Evolutionary conservation across 202 grass and related monocot species (phyloP), one percentile per base, ranked within the genome.

Genomic region (Zoysia matrella): DNA sequence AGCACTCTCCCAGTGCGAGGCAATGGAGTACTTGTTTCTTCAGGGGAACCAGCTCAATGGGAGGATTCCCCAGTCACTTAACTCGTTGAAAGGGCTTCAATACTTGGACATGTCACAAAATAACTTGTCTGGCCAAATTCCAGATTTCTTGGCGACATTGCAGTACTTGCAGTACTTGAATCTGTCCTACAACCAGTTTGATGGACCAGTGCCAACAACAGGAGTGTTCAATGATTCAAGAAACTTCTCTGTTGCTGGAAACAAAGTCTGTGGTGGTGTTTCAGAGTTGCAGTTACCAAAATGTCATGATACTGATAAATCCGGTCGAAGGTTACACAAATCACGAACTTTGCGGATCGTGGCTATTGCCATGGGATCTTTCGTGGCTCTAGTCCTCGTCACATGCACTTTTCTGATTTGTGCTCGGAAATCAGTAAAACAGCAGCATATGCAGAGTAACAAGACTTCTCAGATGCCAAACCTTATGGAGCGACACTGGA

Each of bases 101-200:
- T 55, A 83, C 71, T 66, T 83, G 80, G 71, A 83, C n/a, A 67
- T 83, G 80, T 67, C 80, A 75, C 60, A 67, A n/a, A 92, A 92
- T 67, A 92, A 86, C 15, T 76, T 92, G 60, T 88, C 78, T 10
- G 86, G 86, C 12, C 10, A 44, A 49, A 71, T 88, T 61, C 89
- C 89, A 30, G 68, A 86, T 39, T 92, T 86, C 76, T 80, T 92
- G 7, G 8, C 51, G 0, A 55, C 39, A 1, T 86, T 92, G 22
- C 69, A 75, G 81, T 64, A 42, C 61, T 52, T 86, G 72, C 44
- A 0, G 56, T 76, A 51, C 60, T 47, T 92, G 22, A 88, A 88
- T 69, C 41, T 92, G 11, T 89, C 90, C 47, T 88, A 83, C 64
- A 92, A 92, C 45, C 62, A 92, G 74, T 72, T 92, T 68, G 90